Conservation (phyloP, 1,139 yeast species). For the Wickerhamomyces sp. region DNA sequence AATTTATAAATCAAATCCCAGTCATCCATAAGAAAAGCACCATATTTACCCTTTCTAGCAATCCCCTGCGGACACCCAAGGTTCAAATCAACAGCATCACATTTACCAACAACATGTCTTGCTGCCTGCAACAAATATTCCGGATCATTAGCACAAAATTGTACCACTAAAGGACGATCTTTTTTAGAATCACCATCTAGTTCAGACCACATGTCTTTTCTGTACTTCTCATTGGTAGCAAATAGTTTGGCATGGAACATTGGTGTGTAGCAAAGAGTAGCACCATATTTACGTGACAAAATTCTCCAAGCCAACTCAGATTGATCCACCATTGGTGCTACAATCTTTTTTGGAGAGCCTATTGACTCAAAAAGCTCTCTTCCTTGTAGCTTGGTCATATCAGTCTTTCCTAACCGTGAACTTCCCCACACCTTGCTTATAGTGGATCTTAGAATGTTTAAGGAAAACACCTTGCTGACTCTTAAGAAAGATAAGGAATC, state of each 20-base stretch:
- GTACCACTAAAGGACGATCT: conserved; percentile 86
- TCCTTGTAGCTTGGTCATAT: conserved; percentile 43
- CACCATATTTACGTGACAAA: conserved; percentile 83
- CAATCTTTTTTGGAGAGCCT: conserved; percentile 76
- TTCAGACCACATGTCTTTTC: conserved; percentile 70
- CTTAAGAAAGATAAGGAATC: too few relatives aligned
- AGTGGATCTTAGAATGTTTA: background rate
- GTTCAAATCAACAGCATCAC: conserved; percentile 95
- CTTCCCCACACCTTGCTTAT: background rate
- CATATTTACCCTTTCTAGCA: conserved; percentile 91
- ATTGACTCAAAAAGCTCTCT: conserved; percentile 64
- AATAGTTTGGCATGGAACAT: conserved; percentile 93
- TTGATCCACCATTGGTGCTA: conserved; percentile 99
- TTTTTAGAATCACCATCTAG: conserved; percentile 62
- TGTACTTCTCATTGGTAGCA: conserved; percentile 78
- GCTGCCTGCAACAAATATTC: conserved; percentile 82
- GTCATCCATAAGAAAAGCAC: conserved; percentile 95
- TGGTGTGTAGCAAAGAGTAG: conserved; percentile 91
- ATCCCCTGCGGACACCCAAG: conserved; percentile 98
- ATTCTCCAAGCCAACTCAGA: conserved; percentile 95
- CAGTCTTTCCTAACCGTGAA: background rate
- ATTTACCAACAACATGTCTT: conserved; percentile 66
- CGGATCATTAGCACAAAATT: conserved; percentile 95
- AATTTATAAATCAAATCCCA: conserved; percentile 79
- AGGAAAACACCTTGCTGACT: too few relatives aligned